phyloP scores from a whole-genome alignment of 108 stramenopile genomes.

The Nannochloropsis oceanica region DNA sequence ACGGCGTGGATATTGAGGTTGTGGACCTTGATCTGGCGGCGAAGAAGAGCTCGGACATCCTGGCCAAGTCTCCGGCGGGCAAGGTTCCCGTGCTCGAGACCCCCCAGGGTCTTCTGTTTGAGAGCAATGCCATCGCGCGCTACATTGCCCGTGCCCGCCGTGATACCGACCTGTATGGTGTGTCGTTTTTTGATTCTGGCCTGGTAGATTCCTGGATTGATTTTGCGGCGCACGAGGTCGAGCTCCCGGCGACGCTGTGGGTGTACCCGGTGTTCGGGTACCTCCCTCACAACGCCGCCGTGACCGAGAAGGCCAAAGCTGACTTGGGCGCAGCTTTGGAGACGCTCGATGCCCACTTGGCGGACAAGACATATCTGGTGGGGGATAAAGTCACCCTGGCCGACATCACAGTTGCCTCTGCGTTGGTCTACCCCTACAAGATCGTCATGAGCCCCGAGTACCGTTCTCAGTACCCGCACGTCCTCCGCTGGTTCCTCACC shows the following conservation, averaged over 20 bases:
- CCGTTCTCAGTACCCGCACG: slow-evolving; percentile 49
- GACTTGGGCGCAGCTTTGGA: slow-evolving; percentile 49
- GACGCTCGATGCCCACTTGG: slow-evolving; percentile 41
- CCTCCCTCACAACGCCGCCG: slow-evolving; percentile 50
- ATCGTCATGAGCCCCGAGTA: slow-evolving; percentile 52
- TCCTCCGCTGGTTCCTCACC: slow-evolving; percentile 60
- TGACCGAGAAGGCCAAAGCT: slow-evolving; percentile 50
- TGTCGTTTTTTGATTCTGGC: slow-evolving; percentile 44
- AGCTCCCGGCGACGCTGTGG: slow-evolving; percentile 75
- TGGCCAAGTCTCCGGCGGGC: slow-evolving; percentile 60
- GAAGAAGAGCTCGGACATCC: slow-evolving; percentile 37
- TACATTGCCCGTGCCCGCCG: slow-evolving; percentile 57
- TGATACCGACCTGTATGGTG: slow-evolving; percentile 58
- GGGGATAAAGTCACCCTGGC: slow-evolving; percentile 65
- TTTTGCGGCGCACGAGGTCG: slow-evolving; percentile 60
- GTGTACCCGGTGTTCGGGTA: slow-evolving; percentile 71
- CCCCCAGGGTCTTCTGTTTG: slow-evolving; percentile 50
- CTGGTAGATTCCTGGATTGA: slow-evolving; percentile 71
- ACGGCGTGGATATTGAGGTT: slow-evolving; percentile 49
- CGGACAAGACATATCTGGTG: slow-evolving; percentile 51
- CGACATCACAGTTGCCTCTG: slow-evolving; percentile 65
- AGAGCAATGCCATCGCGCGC: slow-evolving; percentile 64
- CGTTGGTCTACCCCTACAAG: slow-evolving; percentile 73
- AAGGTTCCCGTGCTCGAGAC: slow-evolving; percentile 70
- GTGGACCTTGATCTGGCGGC: slow-evolving; percentile 46